Evolutionary conservation across 2,329 filamentous ascomycete species (phyloP), one percentile per base, ranked within the genome.

Genomic region (Stagonosporopsis tanaceti): DNA sequence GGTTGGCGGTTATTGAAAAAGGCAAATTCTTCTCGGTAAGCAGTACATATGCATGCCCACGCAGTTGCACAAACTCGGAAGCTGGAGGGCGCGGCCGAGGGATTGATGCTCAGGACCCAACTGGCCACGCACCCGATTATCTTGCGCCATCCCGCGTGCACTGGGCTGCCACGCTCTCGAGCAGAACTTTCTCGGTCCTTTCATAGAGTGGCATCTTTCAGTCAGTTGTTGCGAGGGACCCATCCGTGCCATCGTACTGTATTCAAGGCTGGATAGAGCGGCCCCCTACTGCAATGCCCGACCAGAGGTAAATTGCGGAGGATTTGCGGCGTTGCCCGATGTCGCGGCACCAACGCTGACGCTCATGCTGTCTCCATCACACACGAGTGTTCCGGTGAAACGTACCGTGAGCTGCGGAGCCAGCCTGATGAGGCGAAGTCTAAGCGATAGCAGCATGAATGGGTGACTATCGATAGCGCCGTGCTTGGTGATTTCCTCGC

Each of bases 51-150:
- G 53, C 47, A 35, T 32, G 50, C 35, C 50, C 34, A 32, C 53
- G 55, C 55, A 37, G 63, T 62, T 24, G 51, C 61, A 68, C 61
- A 48, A 50, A 58, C 51, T 47, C 46, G 65, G 61, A 61, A 65
- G 66, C 57, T 64, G 62, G 47, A 54, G 50, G 25, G 25, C 48
- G 39, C 40, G 32, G 42, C 54, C 57, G 59, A 59, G 61, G 55
- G 57, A 62, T 56, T 41, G 50, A 40, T 50, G 51, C 30, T 51
- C 37, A 57, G 47, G 40, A 14, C 40, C 53, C 34, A 15, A 39
- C 22, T 42, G 46, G 40, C 52, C 53, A 46, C 32, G 45, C 40
- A 27, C 28, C 40, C 46, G 27, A 42, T 22, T 51, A 20, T 38
- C 42, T 52, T 57, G 47, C 53, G 47, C 47, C 35, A 56, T 56